A percentile compares a stretch with the other conserved stretches of the same genome.
Evolutionary conservation across 768 basidiomycete species (phyloP).

Genomic region (Collybia sordida): DNA sequence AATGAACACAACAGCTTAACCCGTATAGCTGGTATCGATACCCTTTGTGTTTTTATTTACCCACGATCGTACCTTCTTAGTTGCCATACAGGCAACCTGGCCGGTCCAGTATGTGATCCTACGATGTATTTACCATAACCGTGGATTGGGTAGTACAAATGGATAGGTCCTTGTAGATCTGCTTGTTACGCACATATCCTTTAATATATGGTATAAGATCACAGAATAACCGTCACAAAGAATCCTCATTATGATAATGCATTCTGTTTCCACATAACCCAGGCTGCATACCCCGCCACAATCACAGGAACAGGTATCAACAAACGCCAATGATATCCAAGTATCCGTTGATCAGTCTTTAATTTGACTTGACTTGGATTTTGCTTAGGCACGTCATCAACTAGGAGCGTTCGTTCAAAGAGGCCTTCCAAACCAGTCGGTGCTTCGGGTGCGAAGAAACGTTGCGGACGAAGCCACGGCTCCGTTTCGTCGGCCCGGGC

Average conservation of each 20-base stretch:
- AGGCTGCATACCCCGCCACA: slow-evolving; percentile 23
- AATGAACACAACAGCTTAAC: neutral
- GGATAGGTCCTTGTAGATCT: too few species aligned
- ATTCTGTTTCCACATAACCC: slow-evolving; percentile 11
- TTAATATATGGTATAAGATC: neutral
- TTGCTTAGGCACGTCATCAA: slow-evolving; percentile 37
- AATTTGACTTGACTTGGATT: too few species aligned
- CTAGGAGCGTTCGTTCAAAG: slow-evolving; percentile 59
- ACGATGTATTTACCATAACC: too few species aligned
- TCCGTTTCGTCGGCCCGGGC: slow-evolving; percentile 31
- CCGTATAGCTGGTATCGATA: neutral
- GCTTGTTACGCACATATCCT: neutral
- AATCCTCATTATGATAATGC: slow-evolving; percentile 1
- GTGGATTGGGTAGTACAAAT: too few species aligned
- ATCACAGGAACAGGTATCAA: slow-evolving; percentile 26
- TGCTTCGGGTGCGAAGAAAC: slow-evolving; percentile 76
- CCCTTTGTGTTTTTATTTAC: neutral
- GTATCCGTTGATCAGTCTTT: too few species aligned
- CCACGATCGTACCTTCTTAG: neutral
- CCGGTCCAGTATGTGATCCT: too few species aligned
- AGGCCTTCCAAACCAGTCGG: slow-evolving; percentile 76
- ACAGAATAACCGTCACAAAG: neutral
- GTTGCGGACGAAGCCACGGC: slow-evolving; percentile 64
- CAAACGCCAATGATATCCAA: slow-evolving; percentile 28
- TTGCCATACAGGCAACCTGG: neutral